Evolutionary conservation across 2,329 filamentous ascomycete species (phyloP).

Genomic region (Alternaria ethzedia): DNA sequence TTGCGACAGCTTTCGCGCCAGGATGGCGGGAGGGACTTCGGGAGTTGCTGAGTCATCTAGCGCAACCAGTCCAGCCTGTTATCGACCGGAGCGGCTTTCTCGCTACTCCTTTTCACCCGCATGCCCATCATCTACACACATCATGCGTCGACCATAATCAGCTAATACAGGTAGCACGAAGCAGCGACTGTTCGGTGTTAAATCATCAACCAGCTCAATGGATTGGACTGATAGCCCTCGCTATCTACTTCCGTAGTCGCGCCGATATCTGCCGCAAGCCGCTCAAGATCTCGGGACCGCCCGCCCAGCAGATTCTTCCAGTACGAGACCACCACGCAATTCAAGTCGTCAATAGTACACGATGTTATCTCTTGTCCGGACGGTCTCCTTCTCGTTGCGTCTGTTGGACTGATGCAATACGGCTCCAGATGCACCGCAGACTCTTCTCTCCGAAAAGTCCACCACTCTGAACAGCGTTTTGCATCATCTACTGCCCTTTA

Average conservation of each 20-base stretch:
- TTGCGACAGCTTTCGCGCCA: neutral
- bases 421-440: neutral
- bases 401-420: neutral
- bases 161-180: neutral
- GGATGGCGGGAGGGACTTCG: neutral
- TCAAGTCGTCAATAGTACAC: neutral
- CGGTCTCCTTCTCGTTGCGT: neutral
- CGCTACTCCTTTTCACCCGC: neutral
- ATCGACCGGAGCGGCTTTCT: neutral
- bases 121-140: neutral
- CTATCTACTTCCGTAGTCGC: neutral
- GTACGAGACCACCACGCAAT: neutral
- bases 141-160: neutral
- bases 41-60: neutral
- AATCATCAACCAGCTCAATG: neutral
- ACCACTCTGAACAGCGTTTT: neutral
- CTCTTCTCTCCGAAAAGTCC: neutral
- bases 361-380: no score
- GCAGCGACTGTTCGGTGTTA: rapidly evolving
- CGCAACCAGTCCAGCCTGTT: neutral
- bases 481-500: neutral
- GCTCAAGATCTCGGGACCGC: neutral
- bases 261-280: neutral
- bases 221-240: neutral
- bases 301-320: neutral